Evolutionary conservation across 2,329 filamentous ascomycete species (phyloP).

Genomic region (Nemania abortiva): DNA sequence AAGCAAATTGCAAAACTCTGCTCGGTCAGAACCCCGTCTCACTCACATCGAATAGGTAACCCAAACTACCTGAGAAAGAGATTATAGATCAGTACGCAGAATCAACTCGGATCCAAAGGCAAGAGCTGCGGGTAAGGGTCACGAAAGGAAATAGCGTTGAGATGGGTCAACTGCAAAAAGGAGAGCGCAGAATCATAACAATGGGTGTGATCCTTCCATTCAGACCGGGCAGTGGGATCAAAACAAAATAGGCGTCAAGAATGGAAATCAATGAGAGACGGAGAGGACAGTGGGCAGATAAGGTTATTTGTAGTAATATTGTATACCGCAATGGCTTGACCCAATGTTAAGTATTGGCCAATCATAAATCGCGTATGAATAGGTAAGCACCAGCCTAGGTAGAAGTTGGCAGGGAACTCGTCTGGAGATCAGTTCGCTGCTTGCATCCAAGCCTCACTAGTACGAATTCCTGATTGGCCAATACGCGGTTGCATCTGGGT

Average conservation of each 20-base stretch:
- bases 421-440: conserved; percentile 30
- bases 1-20: neutral
- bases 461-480: conserved; percentile 27
- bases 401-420: conserved; percentile 5
- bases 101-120: neutral
- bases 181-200: neutral
- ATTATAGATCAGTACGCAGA: neutral
- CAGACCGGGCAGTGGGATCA: neutral
- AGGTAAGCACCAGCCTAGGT: neutral
- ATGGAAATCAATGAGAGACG: neutral
- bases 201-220: neutral
- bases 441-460: conserved; percentile 37
- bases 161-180: neutral
- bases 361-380: conserved; percentile 35
- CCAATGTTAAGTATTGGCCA: conserved; percentile 18
- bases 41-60: neutral
- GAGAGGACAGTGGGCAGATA: neutral
- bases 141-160: neutral
- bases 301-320: neutral
- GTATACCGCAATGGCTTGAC: neutral
- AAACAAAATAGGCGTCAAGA: neutral
- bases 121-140: neutral
- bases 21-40: neutral
- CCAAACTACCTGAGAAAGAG: neutral
- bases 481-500: neutral